Percentiles rank a stretch among this genome's conserved stretches.
Evolutionary conservation across 768 basidiomycete species (phyloP).

Genomic region (Leccinum imitatum): DNA sequence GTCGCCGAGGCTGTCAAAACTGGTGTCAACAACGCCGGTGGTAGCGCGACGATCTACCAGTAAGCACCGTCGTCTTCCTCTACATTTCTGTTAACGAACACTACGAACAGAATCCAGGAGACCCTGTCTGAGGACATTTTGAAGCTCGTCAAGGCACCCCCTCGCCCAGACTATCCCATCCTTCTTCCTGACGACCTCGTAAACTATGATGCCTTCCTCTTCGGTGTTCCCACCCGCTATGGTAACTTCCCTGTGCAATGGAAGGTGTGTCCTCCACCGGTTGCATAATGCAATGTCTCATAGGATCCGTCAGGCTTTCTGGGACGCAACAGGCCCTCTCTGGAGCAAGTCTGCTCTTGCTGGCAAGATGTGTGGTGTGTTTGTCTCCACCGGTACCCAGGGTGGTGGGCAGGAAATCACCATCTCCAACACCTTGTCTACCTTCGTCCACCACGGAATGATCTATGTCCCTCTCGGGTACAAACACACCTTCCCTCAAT

Average conservation of each 20-base stretch:
- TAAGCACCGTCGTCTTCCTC: slow-evolving; percentile 22
- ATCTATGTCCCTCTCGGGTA: slow-evolving; percentile 56
- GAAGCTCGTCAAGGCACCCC: slow-evolving; percentile 64
- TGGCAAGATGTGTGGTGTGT: slow-evolving; percentile 48
- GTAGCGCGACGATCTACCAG: slow-evolving; percentile 47
- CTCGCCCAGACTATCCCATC: slow-evolving; percentile 60
- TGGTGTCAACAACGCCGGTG: slow-evolving; percentile 44
- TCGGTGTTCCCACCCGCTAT: slow-evolving; percentile 48
- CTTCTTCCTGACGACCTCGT: slow-evolving; percentile 33
- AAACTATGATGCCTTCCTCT: slow-evolving; percentile 42
- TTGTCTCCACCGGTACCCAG: slow-evolving; percentile 46
- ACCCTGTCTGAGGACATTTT: slow-evolving; percentile 76
- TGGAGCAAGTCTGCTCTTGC: slow-evolving; percentile 42
- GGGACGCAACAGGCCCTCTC: slow-evolving; percentile 50
- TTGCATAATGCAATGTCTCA: slow-evolving; percentile 19
- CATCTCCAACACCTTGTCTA: slow-evolving; percentile 37
- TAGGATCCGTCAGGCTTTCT: slow-evolving; percentile 37
- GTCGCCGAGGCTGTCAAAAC: slow-evolving; percentile 38
- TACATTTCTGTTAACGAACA: background rate
- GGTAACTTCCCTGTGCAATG: slow-evolving; percentile 53
- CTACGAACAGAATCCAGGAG: slow-evolving; percentile 62
- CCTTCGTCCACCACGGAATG: slow-evolving; percentile 56
- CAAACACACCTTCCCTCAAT: slow-evolving; percentile 39
- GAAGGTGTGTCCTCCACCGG: slow-evolving; percentile 43
- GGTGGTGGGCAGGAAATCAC: slow-evolving; percentile 50